Percentiles rank a stretch among this genome's conserved stretches.
Evolutionary conservation across 2,329 filamentous ascomycete genomes (phyloP).

Genomic region (Pseudonectria foliicola): DNA sequence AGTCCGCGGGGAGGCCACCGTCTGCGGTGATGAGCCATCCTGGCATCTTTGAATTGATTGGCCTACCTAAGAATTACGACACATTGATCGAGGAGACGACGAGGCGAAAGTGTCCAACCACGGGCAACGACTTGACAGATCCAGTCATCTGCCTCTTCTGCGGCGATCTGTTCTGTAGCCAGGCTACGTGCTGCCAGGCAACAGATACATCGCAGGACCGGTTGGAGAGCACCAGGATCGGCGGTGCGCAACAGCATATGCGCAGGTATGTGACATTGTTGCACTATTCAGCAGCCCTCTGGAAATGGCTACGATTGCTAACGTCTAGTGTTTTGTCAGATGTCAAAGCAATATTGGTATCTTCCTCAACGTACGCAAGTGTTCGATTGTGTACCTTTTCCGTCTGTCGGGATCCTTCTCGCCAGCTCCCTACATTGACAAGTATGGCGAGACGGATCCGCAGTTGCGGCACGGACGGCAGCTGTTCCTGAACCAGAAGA

Average conservation of each 20-base stretch:
- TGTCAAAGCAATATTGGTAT: conserved; percentile 87
- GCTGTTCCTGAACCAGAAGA: conserved; percentile 84
- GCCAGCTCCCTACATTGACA: conserved; percentile 87
- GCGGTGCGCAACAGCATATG: conserved; percentile 88
- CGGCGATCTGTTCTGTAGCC: conserved; percentile 92
- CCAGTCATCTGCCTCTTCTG: conserved; percentile 91
- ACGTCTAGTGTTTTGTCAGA: conserved; percentile 37
- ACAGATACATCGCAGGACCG: conserved; percentile 40
- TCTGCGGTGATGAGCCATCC: conserved; percentile 65
- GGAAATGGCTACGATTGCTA: neutral
- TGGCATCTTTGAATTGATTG: conserved; percentile 87
- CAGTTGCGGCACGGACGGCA: conserved; percentile 82
- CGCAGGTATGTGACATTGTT: conserved; percentile 53
- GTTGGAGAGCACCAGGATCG: conserved; percentile 47
- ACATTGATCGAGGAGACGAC: conserved; percentile 88
- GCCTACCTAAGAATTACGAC: conserved; percentile 86
- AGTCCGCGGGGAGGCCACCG: conserved; percentile 22
- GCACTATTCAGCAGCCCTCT: neutral
- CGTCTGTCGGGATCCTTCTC: conserved; percentile 75
- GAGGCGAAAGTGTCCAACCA: conserved; percentile 74
- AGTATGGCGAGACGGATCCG: conserved; percentile 92
- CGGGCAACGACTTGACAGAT: conserved; percentile 84
- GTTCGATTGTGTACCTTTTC: conserved; percentile 83
- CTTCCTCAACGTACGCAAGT: conserved; percentile 96
- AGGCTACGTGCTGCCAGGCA: conserved; percentile 83